Evolutionary conservation across 2,329 filamentous ascomycete genomes (phyloP).

Genomic region (Verticillium zaregamsianum): DNA sequence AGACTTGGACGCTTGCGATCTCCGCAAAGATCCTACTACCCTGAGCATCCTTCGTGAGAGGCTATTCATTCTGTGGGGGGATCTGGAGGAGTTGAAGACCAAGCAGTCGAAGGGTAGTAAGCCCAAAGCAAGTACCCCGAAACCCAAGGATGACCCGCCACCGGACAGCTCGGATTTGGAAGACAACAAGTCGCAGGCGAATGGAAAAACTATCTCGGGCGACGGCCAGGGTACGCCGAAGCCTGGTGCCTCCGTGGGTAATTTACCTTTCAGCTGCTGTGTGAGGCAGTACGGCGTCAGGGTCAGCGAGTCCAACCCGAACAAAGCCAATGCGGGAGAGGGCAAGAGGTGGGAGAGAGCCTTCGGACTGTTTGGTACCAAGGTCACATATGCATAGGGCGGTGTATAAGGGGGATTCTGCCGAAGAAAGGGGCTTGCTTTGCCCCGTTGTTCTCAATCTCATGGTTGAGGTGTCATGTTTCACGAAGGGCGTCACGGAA

Average conservation of each 20-base stretch:
- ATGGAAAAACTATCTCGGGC: neutral
- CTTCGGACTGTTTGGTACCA: conserved; percentile 63
- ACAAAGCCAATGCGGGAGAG: conserved; percentile 38
- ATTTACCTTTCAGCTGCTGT: conserved; percentile 65
- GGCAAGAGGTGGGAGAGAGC: conserved; percentile 55
- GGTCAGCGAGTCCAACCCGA: conserved; percentile 32
- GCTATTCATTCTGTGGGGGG: conserved; percentile 79
- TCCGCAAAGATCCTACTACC: conserved; percentile 46
- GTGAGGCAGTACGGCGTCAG: conserved; percentile 66
- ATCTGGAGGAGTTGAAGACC: conserved; percentile 68
- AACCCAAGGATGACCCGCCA: conserved; percentile 23
- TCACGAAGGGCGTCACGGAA: neutral
- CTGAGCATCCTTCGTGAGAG: conserved; percentile 60
- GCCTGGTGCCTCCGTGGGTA: conserved; percentile 28
- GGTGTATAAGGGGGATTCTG: neutral
- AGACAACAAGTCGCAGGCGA: neutral
- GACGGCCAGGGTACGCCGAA: neutral
- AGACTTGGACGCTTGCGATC: conserved; percentile 44
- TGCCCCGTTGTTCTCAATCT: too few relatives aligned
- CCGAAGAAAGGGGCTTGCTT: neutral
- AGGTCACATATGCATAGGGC: conserved; percentile 32
- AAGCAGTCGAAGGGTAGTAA: conserved; percentile 17
- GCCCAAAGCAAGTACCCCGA: neutral
- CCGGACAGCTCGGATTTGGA: conserved; percentile 34
- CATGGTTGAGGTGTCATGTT: neutral